Conservation (phyloP, 2,329 filamentous ascomycete genomes). For the Gnomoniopsis sp. region DNA sequence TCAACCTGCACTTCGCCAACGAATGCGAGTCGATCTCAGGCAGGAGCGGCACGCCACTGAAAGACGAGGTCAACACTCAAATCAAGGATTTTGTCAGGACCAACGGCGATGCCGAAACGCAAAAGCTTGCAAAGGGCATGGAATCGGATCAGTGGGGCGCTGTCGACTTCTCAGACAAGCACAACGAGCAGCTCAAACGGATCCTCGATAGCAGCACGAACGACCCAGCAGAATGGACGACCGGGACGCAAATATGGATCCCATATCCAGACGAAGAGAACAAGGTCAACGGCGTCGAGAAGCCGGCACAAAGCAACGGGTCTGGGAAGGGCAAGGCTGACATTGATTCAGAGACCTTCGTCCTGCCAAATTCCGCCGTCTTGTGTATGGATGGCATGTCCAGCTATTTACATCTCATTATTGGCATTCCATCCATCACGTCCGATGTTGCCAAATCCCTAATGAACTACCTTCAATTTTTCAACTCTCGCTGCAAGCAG, state of each 20-base stretch:
- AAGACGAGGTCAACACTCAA: conserved; percentile 76
- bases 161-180: conserved; percentile 66
- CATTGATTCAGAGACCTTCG: conserved; percentile 81
- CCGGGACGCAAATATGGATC: conserved; percentile 57
- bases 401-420: conserved; percentile 76
- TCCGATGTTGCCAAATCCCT: conserved; percentile 76
- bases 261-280: conserved; percentile 39
- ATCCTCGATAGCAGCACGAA: conserved; percentile 69
- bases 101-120: conserved; percentile 69
- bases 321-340: conserved; percentile 65
- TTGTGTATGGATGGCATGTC: conserved; percentile 78
- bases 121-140: conserved; percentile 72
- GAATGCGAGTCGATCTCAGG: conserved; percentile 85
- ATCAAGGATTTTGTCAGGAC: conserved; percentile 76
- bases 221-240: conserved; percentile 65
- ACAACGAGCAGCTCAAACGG: conserved; percentile 56
- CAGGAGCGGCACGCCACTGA: conserved; percentile 69
- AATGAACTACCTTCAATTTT: conserved; percentile 83
- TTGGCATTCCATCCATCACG: conserved; percentile 85
- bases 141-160: conserved; percentile 78
- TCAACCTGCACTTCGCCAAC: conserved; percentile 80
- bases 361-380: conserved; percentile 80
- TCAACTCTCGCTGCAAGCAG: conserved; percentile 95
- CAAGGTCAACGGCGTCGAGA: conserved; percentile 27
- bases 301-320: conserved; percentile 43